Conservation (phyloP, 2,329 filamentous ascomycete genomes). For the Pseudocercospora fijiensis region DNA sequence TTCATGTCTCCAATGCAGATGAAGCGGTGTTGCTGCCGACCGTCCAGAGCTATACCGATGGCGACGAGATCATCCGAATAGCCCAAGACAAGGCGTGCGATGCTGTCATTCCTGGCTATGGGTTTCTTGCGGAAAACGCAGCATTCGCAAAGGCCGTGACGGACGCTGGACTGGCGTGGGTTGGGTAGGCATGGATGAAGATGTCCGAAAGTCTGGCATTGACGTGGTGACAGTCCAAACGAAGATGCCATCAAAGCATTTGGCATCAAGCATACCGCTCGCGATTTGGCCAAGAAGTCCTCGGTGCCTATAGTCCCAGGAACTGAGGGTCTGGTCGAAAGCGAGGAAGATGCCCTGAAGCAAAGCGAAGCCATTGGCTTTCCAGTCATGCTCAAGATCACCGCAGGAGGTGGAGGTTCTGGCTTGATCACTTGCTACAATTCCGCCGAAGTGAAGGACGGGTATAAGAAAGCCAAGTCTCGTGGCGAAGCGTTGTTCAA, state of each 20-base stretch:
- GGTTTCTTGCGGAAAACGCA: slow-evolving; percentile 64
- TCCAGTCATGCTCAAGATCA: slow-evolving; percentile 60
- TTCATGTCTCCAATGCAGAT: slow-evolving; percentile 56
- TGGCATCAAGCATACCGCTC: slow-evolving; percentile 59
- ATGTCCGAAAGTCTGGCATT: neutral
- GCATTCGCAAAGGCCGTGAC: slow-evolving; percentile 57
- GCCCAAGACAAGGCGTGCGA: slow-evolving; percentile 52
- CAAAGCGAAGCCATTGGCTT: slow-evolving; percentile 50
- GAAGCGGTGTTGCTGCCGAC: slow-evolving; percentile 53
- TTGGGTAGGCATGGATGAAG: slow-evolving; percentile 57
- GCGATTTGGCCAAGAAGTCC: slow-evolving; percentile 54
- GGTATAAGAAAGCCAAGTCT: slow-evolving; percentile 61
- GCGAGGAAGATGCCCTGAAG: slow-evolving; percentile 49
- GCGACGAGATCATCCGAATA: slow-evolving; percentile 51
- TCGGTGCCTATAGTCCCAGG: slow-evolving; percentile 58
- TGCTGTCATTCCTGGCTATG: slow-evolving; percentile 66
- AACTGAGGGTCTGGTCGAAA: slow-evolving; percentile 50
- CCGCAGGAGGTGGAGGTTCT: slow-evolving; percentile 69
- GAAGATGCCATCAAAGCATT: slow-evolving; percentile 43
- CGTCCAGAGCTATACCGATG: slow-evolving; percentile 52
- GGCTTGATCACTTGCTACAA: slow-evolving; percentile 74
- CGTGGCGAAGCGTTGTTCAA: slow-evolving; percentile 79
- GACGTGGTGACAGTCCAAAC: slow-evolving; percentile 11
- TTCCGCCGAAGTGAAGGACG: slow-evolving; percentile 66
- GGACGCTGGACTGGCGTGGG: slow-evolving; percentile 57